Evolutionary conservation across 2,329 filamentous ascomycete species (phyloP), one percentile per base, ranked within the genome.

Genomic region (Diaporthe citriasiana): DNA sequence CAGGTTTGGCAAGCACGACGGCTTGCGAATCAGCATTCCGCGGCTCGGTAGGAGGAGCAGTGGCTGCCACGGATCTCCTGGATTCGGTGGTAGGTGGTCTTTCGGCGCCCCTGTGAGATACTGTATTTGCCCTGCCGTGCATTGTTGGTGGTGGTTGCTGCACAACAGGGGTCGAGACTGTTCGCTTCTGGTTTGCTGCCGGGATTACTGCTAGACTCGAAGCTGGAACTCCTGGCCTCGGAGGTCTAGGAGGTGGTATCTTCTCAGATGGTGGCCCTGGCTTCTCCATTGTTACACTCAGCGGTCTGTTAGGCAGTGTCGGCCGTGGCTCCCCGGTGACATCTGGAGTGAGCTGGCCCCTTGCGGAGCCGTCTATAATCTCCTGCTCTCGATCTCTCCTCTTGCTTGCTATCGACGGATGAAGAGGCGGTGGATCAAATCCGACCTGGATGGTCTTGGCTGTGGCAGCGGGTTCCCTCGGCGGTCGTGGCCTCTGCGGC

Each of bases 381-480:
- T 87, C 87, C 6, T 82, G 78, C 12, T 87, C 84, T 72, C 84
- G 84, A 47, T 88, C 85, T 75, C 83, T 83, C 70, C 86, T 84
- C 76, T 82, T 87, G 33, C 76, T 84, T 40, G 81, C 84, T 30
- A 88, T 76, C 0, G 87, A 83, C 74, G 85, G 88, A 77, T 91
- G 90, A 6, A 87, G 76, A 0, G 89, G 88, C 4, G 89, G 88
- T 3, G 89, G 87, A 4, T 91, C 88, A 72, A 85, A 89, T 77
- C 77, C 77, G 6, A 77, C 65, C 13, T 84, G 81, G 25, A 82
- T 55, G 4, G 82, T 82, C 65, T 79, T 82, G 6, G 82, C 79
- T 68, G 82, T 81, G 22, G 77, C 73, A 30, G 78, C 38, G 22
- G 76, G 65, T 59, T 78, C 76, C 13, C 78, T 80, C 2, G 89